These are phyloP conservation scores for Beauveria sp. DNA, from an alignment of 2,329 filamentous ascomycete genomes.

Conservation along the genomic window DNA sequence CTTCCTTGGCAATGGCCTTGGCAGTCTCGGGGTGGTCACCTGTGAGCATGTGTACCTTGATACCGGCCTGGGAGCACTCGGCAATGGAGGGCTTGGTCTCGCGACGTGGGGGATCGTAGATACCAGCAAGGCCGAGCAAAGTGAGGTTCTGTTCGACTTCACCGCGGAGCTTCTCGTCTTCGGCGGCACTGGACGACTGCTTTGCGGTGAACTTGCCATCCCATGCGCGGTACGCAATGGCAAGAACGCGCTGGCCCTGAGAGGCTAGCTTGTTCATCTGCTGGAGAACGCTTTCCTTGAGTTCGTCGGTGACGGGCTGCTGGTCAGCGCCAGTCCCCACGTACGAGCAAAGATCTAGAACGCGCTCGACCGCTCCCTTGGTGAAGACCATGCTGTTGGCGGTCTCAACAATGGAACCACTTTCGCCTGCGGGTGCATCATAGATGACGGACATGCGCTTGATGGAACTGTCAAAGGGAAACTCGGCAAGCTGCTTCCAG, in stretches of 20 bases:
- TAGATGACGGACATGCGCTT: conserved; percentile 78
- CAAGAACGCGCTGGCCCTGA: conserved; percentile 65
- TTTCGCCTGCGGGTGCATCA: conserved; percentile 36
- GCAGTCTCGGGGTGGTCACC: conserved; percentile 76
- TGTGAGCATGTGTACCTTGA: conserved; percentile 77
- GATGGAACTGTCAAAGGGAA: conserved; percentile 70
- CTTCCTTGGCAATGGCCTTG: conserved; percentile 68
- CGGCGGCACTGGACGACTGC: conserved; percentile 23
- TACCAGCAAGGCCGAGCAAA: conserved; percentile 74
- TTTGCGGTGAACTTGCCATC: conserved; percentile 40
- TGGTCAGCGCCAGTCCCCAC: conserved; percentile 35
- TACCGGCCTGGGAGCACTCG: conserved; percentile 65
- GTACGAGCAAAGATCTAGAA: conserved; percentile 48
- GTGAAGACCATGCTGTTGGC: conserved; percentile 48
- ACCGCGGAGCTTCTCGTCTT: conserved; percentile 44
- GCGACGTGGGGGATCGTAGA: conserved; percentile 78
- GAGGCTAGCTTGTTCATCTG: conserved; percentile 54
- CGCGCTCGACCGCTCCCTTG: conserved; percentile 55
- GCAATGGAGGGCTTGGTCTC: conserved; percentile 69
- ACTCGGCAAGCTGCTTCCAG: conserved; percentile 62
- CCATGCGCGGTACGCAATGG: conserved; percentile 57
- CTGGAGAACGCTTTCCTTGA: conserved; percentile 41
- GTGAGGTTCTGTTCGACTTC: conserved; percentile 60
- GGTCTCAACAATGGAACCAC: conserved; percentile 29
- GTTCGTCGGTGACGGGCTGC: conserved; percentile 41